Evolutionary conservation across 345 rosid species (phyloP), one percentile per base, ranked within the genome.

Genomic region (Aquilaria yunnanensis): DNA sequence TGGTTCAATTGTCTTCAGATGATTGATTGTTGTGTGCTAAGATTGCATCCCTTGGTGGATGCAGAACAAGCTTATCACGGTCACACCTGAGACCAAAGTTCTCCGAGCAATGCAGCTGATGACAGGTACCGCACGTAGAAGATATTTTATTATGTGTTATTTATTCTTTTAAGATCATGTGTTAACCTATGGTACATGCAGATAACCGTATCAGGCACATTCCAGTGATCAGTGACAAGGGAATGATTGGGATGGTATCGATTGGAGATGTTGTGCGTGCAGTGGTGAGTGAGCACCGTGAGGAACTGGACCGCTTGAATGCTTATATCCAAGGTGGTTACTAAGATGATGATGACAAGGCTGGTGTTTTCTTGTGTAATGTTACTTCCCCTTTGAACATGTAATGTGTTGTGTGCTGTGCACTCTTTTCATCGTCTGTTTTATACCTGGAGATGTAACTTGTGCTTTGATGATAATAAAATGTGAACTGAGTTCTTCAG

Each of bases 241-340:
- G 72, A 54, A 94, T 94, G 99, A n/a, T 78, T 0, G 99, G 99
- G 23, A 94, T 94, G 99, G 95, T 94, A 60, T 94, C 99, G 56
- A 88, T 94, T 9, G 99, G 99, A 76, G 99, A 94, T 67, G 99
- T 94, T 59, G 99, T 94, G 14, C 99, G 97, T 63, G 99, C 99
- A 6, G 99, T 94, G 72, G 97, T 94, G 75, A 77, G 65, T 10
- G 99, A 94, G 82, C 96, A 94, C 64, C 70, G 97, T 9, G 92
- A 86, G 74, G 97, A 94, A 87, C 66, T 94, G 74, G 67, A 94
- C 76, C 94, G 99, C 70, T 64, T 94, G 72, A 94, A 85, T 60
- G 97, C 95, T 8, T 94, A 29, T 70, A 94, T 94, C 41, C 99
- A 90, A 64, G 99, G 99, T 61, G 97, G 97, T 62, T 94, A 94